A percentile compares a stretch with the other conserved stretches of the same genome.
phyloP scores from a whole-genome alignment of 2,329 filamentous ascomycete species.

The Lachnellula hyalina region DNA sequence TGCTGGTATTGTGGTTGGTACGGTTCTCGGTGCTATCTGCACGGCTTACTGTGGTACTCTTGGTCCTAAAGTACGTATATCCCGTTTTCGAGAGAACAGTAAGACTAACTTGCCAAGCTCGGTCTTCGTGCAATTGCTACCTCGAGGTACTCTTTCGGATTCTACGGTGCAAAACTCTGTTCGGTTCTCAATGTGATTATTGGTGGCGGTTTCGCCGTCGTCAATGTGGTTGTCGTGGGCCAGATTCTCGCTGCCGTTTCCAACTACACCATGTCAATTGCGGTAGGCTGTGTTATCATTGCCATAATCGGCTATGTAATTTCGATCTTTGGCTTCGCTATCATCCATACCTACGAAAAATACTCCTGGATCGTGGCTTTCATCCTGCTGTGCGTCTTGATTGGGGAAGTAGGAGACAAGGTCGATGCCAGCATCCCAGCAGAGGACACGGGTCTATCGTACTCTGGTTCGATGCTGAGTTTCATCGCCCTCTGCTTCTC shows the following conservation, averaged over 20 bases:
- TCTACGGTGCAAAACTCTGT: conserved; percentile 44
- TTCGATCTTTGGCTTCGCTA: conserved; percentile 33
- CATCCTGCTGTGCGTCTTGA: conserved; percentile 42
- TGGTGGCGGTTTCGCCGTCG: conserved; percentile 36
- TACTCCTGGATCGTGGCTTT: conserved; percentile 45
- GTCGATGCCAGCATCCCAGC: conserved; percentile 35
- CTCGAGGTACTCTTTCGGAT: conserved; percentile 44
- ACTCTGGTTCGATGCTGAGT: conserved; percentile 30
- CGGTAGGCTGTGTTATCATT: conserved; percentile 32
- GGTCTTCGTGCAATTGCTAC: conserved; percentile 40
- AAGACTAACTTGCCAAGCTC: conserved; percentile 16
- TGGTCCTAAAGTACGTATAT: conserved; percentile 34
- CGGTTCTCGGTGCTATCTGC: conserved; percentile 36
- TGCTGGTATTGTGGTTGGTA: conserved; percentile 36
- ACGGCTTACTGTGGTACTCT: conserved; percentile 38
- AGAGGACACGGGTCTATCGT: conserved; percentile 30
- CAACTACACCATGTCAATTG: conserved; percentile 37
- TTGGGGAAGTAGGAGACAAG: conserved; percentile 40
- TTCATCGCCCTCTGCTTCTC: conserved; percentile 29
- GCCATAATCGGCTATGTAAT: conserved; percentile 26
- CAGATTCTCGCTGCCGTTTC: conserved; percentile 30
- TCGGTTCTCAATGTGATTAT: conserved; percentile 42
- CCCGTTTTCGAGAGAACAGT: background rate
- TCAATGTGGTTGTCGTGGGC: conserved; percentile 43
- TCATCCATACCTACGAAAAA: conserved; percentile 43